Base-by-base conservation (phyloP, 225 moss, liverwort and hornwort genomes). In the Sphagnum contortum region DNA sequence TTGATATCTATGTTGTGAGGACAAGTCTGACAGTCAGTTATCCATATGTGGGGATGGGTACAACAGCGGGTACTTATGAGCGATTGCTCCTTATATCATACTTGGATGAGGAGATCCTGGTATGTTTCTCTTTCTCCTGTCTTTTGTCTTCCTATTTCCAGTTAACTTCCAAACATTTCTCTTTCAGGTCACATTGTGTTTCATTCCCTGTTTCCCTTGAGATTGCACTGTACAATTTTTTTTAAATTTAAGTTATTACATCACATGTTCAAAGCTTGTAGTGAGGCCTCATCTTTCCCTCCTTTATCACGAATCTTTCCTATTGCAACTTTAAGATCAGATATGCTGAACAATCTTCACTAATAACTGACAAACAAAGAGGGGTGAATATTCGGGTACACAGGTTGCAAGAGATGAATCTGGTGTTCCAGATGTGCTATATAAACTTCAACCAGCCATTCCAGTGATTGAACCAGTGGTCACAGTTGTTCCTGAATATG, bases 321-420 rank as follows among this genome's bases (percentile, higher is more conserved):
- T 29, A 29, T 29, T 29, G 29, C 29, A 29, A 29, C 29, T 29
- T 29, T 29, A 29, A 29, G 29, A 29, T 29, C 1, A 1, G 29
- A 0, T 29, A 29, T 29, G 29, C 29, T 29, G 29, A 29, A 29
- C 29, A 29, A 29, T 29, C 29, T 29, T 29, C 29, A 29, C 29
- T 29, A 29, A 29, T 29, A 29, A 29, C 29, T 29, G 29, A 29
- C 29, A 29, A 29, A 29, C 29, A 29, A 29, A 29, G 29, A 29
- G 29, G 29, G 29, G 1, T 29, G 29, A 0, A 29, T 29, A 29
- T 29, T 29, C 29, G 29, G 29, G 29, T 29, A 1, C 29, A 29
- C 88, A 94, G 93, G 77, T 95, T 78, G 95, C 89, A 49, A 82
- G 89, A 60, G 95, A 95, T 57, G 89, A 88, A 68, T 79, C 84